Percentiles rank a stretch among this genome's conserved stretches.
These are phyloP conservation scores for Citrus mangshanensis DNA, from an alignment of 345 rosid genomes.

Conservation along the genomic window DNA sequence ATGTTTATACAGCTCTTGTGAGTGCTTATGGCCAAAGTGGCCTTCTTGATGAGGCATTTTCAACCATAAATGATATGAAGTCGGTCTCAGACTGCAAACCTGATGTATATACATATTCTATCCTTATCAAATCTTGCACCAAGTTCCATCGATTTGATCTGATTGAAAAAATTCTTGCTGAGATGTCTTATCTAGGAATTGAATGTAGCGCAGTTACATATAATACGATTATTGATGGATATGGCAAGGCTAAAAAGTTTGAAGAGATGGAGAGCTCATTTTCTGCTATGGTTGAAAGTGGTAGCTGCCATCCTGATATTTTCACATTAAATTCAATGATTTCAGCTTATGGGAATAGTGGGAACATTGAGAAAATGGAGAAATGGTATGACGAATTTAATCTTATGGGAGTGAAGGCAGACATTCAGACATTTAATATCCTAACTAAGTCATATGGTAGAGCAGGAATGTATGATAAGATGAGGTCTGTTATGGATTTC, in stretches of 20 bases:
- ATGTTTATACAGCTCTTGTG: constrained; percentile 75
- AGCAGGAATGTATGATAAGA: constrained; percentile 56
- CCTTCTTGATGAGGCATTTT: constrained; percentile 53
- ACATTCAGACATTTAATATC: constrained; percentile 64
- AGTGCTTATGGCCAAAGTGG: constrained; percentile 73
- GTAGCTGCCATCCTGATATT: constrained; percentile 59
- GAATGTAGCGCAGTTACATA: constrained; percentile 57
- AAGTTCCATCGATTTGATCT: constrained; percentile 50
- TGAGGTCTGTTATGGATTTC: constrained; percentile 57
- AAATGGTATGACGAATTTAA: constrained; percentile 36
- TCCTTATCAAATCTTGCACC: constrained; percentile 57
- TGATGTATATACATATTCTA: constrained; percentile 66
- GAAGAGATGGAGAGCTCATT: constrained; percentile 65
- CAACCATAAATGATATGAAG: constrained; percentile 66
- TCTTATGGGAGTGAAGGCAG: constrained; percentile 75
- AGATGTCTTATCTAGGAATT: constrained; percentile 77
- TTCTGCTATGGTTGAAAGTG: constrained; percentile 66
- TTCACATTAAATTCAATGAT: constrained; percentile 74
- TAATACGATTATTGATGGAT: constrained; percentile 75
- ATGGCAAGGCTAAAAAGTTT: constrained; percentile 75
- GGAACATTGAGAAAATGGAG: constrained; percentile 25
- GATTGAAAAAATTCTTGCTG: constrained; percentile 45
- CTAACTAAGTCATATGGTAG: constrained; percentile 67
- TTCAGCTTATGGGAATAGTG: constrained; percentile 62
- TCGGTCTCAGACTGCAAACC: constrained; percentile 68